phyloP scores from a whole-genome alignment of 208 protist genomes.

The Dictyostelium gargantuum region DNA sequence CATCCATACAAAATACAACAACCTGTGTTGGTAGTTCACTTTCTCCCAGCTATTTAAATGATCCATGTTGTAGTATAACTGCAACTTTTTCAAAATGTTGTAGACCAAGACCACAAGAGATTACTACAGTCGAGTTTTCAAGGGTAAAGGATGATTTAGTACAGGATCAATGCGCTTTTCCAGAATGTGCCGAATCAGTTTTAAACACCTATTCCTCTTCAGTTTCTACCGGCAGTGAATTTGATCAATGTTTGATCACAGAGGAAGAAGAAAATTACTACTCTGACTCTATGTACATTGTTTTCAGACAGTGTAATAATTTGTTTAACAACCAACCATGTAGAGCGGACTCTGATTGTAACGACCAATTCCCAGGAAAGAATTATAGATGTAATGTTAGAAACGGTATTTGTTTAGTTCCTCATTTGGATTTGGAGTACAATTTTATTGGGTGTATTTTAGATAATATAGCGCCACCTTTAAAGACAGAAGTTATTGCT shows the following conservation, averaged over 20 bases:
- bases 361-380: neutral
- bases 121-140: neutral
- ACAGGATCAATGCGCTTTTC: neutral
- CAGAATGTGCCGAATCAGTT: neutral
- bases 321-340: neutral
- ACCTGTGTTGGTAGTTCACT: neutral
- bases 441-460: neutral
- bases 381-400: neutral
- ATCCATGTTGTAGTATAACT: constrained; percentile 18
- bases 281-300: neutral
- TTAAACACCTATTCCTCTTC: neutral
- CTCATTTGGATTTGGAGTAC: neutral
- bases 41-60: neutral
- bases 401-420: neutral
- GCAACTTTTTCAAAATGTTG: neutral
- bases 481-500: neutral
- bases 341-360: neutral
- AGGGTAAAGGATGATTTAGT: neutral
- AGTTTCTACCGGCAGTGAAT: neutral
- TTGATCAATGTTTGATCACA: neutral
- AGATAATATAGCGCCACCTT: neutral
- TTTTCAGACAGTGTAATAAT: neutral
- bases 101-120: neutral
- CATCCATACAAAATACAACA: neutral
- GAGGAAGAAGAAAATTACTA: neutral